Conservation (phyloP, 2,329 filamentous ascomycete genomes). For the Fonsecaea multimorphosa region DNA sequence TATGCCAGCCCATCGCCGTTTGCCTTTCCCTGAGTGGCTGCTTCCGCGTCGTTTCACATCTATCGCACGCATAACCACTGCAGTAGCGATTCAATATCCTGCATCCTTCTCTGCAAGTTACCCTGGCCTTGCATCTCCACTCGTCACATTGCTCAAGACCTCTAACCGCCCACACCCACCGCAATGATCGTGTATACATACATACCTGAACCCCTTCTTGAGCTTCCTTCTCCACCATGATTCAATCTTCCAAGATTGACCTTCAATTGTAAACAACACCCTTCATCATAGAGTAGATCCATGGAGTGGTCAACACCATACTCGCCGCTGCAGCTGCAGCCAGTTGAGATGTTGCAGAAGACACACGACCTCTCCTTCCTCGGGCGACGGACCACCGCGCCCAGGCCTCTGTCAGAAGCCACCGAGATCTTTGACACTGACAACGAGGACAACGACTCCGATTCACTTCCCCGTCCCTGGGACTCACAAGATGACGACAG, state of each 20-base stretch:
- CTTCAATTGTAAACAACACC: constrained; percentile 6
- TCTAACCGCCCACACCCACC: constrained; percentile 32
- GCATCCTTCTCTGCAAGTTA: constrained; percentile 25
- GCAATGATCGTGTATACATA: constrained; percentile 35
- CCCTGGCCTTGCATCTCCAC: constrained; percentile 26
- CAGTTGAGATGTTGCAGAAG: constrained; percentile 37
- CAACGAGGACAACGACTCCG: constrained; percentile 44
- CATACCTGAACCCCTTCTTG: constrained; percentile 34
- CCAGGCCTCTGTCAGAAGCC: constrained; percentile 43
- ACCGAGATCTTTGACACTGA: constrained; percentile 48
- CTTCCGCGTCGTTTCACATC: constrained; percentile 33
- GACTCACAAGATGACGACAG: constrained; percentile 58
- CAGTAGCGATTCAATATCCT: constrained; percentile 31
- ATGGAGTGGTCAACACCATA: constrained; percentile 36
- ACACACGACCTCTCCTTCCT: constrained; percentile 35
- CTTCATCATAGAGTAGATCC: constrained; percentile 10
- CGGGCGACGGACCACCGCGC: constrained; percentile 28
- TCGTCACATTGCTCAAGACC: constrained; percentile 32
- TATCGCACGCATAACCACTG: constrained; percentile 32
- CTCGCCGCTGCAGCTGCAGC: constrained; percentile 23
- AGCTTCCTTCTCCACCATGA: constrained; percentile 36
- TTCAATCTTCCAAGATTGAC: constrained; percentile 24
- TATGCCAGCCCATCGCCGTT: constrained; percentile 23
- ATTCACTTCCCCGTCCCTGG: constrained; percentile 38
- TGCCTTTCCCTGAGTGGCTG: constrained; percentile 27